These are phyloP conservation scores for Grigorovia jiainica DNA, from an alignment of 805 yeast species.

Conservation along the genomic window DNA sequence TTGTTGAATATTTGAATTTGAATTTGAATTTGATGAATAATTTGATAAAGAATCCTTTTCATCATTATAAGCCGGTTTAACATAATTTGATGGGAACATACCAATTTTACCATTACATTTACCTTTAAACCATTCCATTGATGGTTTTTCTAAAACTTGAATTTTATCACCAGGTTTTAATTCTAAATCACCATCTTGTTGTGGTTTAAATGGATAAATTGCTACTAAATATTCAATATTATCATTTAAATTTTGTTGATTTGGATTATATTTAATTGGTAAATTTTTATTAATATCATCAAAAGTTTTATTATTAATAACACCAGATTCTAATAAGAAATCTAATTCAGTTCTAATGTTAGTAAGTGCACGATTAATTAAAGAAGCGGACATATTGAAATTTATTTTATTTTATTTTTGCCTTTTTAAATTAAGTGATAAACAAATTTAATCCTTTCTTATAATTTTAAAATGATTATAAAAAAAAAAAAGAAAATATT, in stretches of 20 bases:
- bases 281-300: conserved; percentile 41
- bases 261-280: conserved; percentile 47
- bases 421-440: too few relatives aligned
- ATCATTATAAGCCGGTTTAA: conserved; percentile 29
- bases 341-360: conserved; percentile 73
- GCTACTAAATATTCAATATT: conserved; percentile 47
- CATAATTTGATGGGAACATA: conserved; percentile 86
- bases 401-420: too few relatives aligned
- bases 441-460: too few relatives aligned
- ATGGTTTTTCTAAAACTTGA: conserved; percentile 59
- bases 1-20: conserved; percentile 12
- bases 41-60: not conserved
- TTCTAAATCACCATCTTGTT: conserved; percentile 64
- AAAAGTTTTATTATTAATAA: conserved; percentile 49
- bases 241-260: conserved; percentile 7
- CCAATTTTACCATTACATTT: conserved; percentile 51
- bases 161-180: conserved; percentile 61
- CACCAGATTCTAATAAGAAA: conserved; percentile 65
- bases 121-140: conserved; percentile 92
- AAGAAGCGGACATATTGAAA: conserved; percentile 39
- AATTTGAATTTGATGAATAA: too few relatives aligned
- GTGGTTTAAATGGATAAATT: conserved; percentile 63
- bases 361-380: conserved; percentile 69
- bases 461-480: too few relatives aligned
- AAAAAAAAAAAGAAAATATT: too few relatives aligned